Evolutionary conservation across 352 stramenopile genomes (phyloP), one percentile per base, ranked within the genome.

Genomic region (Phytophthora sp.): DNA sequence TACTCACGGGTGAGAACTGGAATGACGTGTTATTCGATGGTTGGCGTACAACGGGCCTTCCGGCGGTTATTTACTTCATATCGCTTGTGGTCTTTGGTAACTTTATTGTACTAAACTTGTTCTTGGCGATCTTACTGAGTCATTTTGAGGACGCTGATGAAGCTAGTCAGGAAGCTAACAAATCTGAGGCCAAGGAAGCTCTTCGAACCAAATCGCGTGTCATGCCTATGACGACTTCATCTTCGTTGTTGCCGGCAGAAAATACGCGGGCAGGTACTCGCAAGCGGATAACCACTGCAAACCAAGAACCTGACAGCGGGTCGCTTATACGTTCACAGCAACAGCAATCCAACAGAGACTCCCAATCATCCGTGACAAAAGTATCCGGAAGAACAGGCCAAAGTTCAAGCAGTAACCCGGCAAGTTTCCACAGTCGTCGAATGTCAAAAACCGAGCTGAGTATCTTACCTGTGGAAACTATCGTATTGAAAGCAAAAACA

Each of bases 1-100:
- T 98, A 18, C 62, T 98, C 6, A 93, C 91, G 7, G 92, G 90
- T 20, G 92, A 98, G 43, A 96, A 98, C 78, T 98, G 92, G 91
- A 97, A 95, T 53, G 56, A 75, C 13, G 84, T 98, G 12, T 87
- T 98, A 74, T 86, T 97, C 52, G 78, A 97, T 54, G 79, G 74
- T 5, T 95, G 87, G 87, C 81, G 84, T 21, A 74, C 80, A 21
- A 84, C 63, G 17, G 81, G 79, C 23, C 77, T 72, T 53, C 45
- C 55, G 4, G 74, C 74, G 0, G 65, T 72, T 12, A 3, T 92
- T 38, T 97, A 96, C 57, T 95, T 94, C 50, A 37, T 95, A 24
- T 89, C 81, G 15, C 62, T 97, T 18, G 73, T 98, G 45, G 65
- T 98, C 4, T 60, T 97, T 15, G 93, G 89, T 21, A 86, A 92